Evolutionary conservation across 176 grass and related monocot species (phyloP), one percentile per base, ranked within the genome.

Genomic region (Guadua angustifolia): DNA sequence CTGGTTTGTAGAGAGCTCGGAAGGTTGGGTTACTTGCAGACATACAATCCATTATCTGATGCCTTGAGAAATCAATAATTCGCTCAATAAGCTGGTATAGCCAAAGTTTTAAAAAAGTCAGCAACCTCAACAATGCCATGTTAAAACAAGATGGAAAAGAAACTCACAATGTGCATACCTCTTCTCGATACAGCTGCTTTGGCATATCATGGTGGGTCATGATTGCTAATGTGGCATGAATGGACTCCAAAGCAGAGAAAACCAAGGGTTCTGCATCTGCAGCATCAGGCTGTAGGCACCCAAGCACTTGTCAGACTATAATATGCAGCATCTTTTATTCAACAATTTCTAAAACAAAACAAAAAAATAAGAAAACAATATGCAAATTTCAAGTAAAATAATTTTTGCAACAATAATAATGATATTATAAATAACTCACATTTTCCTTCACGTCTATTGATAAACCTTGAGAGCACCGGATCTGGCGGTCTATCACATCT

Each of bases 141-240:
- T 75, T 70, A 84, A 62, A 77, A 69, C 42, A 67, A 77, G 25
- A 42, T 58, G 43, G 18, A 38, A 67, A 77, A 71, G 22, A 67
- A 75, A 80, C 18, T 79, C 9, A 63, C 16, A 50, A 38, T 46
- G 42, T 32, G 10, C 81, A 76, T 88, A 96, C 97, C 88, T 99
- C 97, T 90, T 99, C 97, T 84, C 84, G 80, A 49, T 99, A 99
- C 60, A 99, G 82, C 75, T 99, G 93, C 88, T 99, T 99, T 85
- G 97, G 97, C 97, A 99, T 99, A 85, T 94, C 89, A 78, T 85
- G 81, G 78, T 96, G 70, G 78, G 86, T 90, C 91, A 99, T 92
- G 87, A 99, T 96, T 86, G 85, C 90, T 85, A 99, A 90, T 0
- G 93, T 86, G 6, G 93, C 97, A 91, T 99, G 91, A 53, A 78